These are phyloP conservation scores for Daldinia vernicosa DNA, from an alignment of 495 filamentous ascomycete genomes.

Conservation along the genomic window DNA sequence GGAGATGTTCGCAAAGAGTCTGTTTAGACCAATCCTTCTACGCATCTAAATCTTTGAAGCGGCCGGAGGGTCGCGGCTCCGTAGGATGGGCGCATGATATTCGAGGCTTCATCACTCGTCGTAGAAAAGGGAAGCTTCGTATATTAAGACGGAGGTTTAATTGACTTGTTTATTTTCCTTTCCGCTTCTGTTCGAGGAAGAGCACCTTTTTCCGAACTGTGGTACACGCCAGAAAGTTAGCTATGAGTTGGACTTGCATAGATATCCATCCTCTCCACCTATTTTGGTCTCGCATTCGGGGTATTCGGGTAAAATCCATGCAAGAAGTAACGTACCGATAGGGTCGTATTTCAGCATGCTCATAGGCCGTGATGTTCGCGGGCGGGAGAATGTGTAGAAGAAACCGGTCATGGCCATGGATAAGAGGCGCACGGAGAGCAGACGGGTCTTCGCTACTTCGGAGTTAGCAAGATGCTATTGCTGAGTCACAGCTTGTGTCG, in stretches of 20 bases:
- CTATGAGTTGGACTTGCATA: not conserved
- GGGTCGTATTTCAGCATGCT: constrained; percentile 99
- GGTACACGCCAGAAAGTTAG: constrained; percentile 12
- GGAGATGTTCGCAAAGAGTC: constrained; percentile 1
- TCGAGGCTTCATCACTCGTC: constrained; percentile 7
- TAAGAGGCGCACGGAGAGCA: constrained; percentile 90
- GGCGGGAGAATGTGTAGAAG: constrained; percentile 88
- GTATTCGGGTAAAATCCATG: not conserved
- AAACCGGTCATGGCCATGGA: constrained; percentile 99
- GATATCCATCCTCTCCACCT: not conserved
- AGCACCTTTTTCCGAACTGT: constrained; percentile 87
- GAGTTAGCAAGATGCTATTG: constrained; percentile 16
- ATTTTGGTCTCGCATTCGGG: not conserved
- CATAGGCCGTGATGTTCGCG: constrained; percentile 80
- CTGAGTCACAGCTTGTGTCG: not conserved
- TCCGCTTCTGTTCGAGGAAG: constrained; percentile 88
- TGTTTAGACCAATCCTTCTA: not conserved
- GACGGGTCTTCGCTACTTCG: constrained; percentile 83
- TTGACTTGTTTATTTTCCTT: constrained; percentile 50
- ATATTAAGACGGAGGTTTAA: not conserved
- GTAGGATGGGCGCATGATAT: not conserved
- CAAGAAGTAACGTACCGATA: constrained; percentile 72
- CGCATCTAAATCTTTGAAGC: not conserved
- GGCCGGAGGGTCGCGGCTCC: not conserved
- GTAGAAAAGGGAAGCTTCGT: constrained; percentile 14